Base-by-base conservation (phyloP, 1,139 yeast genomes). In the Candida buenavistaensis region DNA sequence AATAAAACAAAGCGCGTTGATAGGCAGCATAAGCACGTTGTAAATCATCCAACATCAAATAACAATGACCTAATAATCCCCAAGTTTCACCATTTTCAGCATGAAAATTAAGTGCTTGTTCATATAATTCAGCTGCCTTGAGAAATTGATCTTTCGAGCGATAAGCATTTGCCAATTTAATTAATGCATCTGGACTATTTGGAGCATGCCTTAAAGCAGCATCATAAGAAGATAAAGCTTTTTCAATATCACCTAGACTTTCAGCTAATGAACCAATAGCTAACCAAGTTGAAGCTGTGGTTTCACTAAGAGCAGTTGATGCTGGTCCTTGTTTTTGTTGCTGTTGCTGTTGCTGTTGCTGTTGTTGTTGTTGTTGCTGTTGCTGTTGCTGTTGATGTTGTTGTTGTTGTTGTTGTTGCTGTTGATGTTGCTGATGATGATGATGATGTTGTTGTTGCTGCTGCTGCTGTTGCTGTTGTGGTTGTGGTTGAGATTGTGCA, bases 1-100 rank as follows among this genome's bases (percentile, higher is more conserved):
- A 66, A 55, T 89, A 92, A 58, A 87, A 84, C 39, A 92, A 70
- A 1, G 98, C 97, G 55, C 95, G 88, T 64, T 92, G 98, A 62
- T 92, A 92, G 8, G 97, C 96, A 32, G 92, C 85, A 59, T 92
- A 92, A 2, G 97, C 97, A 49, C 95, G 78, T 59, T 88, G 96
- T 45, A 92, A 72, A 54, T 92, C 97, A 59, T 92, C 98, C 64
- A 90, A 72, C 97, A 92, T 92, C 50, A 92, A 68, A 55, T 89
- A 94, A 63, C 98, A 94, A 62, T 92, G 98, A 33, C 98, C 97
- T 47, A 92, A 68, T 16, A 94, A 75, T 0, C 97, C 97, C 98
- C 98, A 92, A 26, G 95, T 87, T 52, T 90, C 97, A 40, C 97
- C 97, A 47, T 88, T 83, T 56, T 86, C 92, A 14, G 90, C 94